These are phyloP conservation scores for Fusarium oxysporum DNA, from an alignment of 2,329 filamentous ascomycete genomes.

Conservation along the genomic window DNA sequence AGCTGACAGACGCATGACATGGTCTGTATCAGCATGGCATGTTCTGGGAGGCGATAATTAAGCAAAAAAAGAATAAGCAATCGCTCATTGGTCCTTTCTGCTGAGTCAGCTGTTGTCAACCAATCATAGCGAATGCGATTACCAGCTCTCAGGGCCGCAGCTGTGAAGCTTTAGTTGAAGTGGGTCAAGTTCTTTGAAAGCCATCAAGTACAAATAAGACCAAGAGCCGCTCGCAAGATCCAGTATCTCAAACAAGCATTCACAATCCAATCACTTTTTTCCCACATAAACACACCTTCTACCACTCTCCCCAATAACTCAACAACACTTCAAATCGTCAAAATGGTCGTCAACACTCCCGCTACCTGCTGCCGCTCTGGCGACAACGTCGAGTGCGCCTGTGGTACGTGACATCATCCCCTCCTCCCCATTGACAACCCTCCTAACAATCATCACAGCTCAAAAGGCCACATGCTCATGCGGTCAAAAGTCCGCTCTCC, in stretches of 20 bases:
- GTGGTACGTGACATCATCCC: constrained; percentile 60
- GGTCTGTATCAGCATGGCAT: constrained; percentile 19
- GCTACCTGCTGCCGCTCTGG: constrained; percentile 69
- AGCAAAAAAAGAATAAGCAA: constrained; percentile 43
- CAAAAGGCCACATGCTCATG: constrained; percentile 84
- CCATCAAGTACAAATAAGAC: constrained; percentile 43
- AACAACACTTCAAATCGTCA: constrained; percentile 28
- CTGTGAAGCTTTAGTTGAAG: constrained; percentile 18
- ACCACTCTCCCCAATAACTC: not conserved
- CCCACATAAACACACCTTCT: not conserved
- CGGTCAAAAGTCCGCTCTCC: constrained; percentile 85
- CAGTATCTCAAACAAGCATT: constrained; percentile 13
- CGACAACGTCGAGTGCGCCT: constrained; percentile 63
- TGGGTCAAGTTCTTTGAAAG: constrained; percentile 18
- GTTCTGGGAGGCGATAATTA: constrained; percentile 31
- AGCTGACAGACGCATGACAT: constrained; percentile 23
- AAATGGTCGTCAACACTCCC: constrained; percentile 50
- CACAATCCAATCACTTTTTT: not conserved
- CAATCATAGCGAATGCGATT: constrained; percentile 34
- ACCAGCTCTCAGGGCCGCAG: constrained; percentile 9
- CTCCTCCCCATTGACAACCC: too few relatives aligned
- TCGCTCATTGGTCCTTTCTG: constrained; percentile 27
- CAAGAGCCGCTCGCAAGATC: constrained; percentile 14
- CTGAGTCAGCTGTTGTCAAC: accelerated
- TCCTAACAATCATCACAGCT: constrained; percentile 54